Evolutionary conservation across 768 basidiomycete genomes (phyloP), one percentile per base, ranked within the genome.

Genomic region (Rhodocollybia butyracea): DNA sequence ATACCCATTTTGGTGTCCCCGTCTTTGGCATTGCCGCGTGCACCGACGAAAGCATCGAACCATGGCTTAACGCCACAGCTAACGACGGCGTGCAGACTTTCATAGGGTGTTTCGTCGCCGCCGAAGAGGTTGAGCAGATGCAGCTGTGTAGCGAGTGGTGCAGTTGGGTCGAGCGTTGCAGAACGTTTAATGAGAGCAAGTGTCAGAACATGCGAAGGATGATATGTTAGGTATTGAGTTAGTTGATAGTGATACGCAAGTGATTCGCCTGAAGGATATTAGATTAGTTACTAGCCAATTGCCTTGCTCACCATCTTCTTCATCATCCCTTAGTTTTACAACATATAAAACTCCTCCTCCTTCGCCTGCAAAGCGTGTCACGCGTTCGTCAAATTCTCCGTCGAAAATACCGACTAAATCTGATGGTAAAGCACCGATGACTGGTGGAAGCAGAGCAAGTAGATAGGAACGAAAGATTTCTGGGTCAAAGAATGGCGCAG

Each of bases 11-110:
- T 91, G 41, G 77, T 81, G 66, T 94, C 94, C 7, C 73, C 79
- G 29, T 89, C 89, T 66, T 91, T 93, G 51, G 82, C 85, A 55
- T 79, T 74, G 26, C 85, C 82, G 48, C 93, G 82, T 22, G 92
- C 80, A 22, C 89, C 94, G 26, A 98, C 94, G 64, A 96, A 98
- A 15, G 96, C 94, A 69, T 98, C 95, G 64, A 99, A 98, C 88
- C 93, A 98, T 0, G 95, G 95, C 62, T 98, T 96, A 26, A 99
- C 94, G 61, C 91, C 97, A 54, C 82, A 86, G 65, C 95, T 97
- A 17, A 99, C 93, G 21, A 99, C 82, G 10, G 94, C 92, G 67
- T 98, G 96, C 27, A 99, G 71, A 65, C 92, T 91, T 70, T 98
- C 96, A 65, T 98, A 99, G 0, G 96, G 94, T 1, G 90, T 91